Evolutionary conservation across 306 rosid genomes (phyloP), one percentile per base, ranked within the genome.

Genomic region (Corylus heterophylla): DNA sequence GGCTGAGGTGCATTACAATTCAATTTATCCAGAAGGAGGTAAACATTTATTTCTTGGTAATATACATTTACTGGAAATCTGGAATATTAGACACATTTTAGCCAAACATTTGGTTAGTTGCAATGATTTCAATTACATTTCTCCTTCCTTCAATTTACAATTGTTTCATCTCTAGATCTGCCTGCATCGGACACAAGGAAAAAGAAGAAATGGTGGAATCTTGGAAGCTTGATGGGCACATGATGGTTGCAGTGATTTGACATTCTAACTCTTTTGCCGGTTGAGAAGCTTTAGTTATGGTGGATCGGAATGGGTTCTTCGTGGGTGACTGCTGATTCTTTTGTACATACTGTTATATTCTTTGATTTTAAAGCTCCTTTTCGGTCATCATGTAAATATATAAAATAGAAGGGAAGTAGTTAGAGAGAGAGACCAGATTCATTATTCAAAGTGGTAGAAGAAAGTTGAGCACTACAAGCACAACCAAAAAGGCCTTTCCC

Each of bases 1-100:
- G 98, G 98, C 98, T 27, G 98, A 94, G 91, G 98, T 94, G 85
- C 98, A 94, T 87, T 94, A 94, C 87, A 94, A 94, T 86, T 87
- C 98, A 49, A 94, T 94, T 51, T 92, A 94, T 87, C 97, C 98
- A 0, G 90, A 94, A 88, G 97, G 92, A 94, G 98, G 98, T 94
- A 87, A 78, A 76, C 17, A 27, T 13, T 45, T 22, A 18, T 47
- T 18, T 55, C 10, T 71, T 39, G 7, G 12, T 58, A 58, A 12
- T 45, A 22, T 22, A 37, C 16, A 62, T 75, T 20, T 14, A 20
- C 48, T 72, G 66, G 67, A 50, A 50, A 48, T 48, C 12, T 48
- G 12, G 51, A 8, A 48, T 48, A 39, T 6, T 6, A 42, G 45
- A 42, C 1, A 42, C 6, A 42, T 42, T 42, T 42, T 42, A 7